Conservation (phyloP, 108 stramenopile genomes). For the Licmophora abbreviata region DNA sequence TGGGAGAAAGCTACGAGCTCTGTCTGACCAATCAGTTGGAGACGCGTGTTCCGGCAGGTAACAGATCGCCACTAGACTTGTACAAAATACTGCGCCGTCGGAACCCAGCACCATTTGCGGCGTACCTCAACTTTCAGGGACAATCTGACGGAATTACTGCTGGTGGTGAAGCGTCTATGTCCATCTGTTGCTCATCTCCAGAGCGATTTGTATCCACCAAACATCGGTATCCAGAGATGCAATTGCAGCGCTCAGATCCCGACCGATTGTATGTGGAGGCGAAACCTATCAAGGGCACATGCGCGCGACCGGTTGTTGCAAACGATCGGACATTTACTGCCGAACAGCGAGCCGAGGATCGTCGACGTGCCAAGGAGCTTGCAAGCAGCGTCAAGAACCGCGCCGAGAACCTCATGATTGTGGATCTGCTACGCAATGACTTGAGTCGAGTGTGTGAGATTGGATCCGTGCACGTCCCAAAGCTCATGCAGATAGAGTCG, state of each 20-base stretch:
- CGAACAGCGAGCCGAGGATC: too few relatives aligned
- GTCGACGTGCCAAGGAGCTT: constrained; percentile 42
- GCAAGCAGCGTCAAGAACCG: constrained; percentile 64
- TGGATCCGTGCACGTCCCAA: constrained; percentile 87
- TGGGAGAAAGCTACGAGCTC: constrained; percentile 89
- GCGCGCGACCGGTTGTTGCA: constrained; percentile 48
- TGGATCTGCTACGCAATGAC: constrained; percentile 94
- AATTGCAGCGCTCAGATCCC: background rate
- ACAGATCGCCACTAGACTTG: constrained; percentile 40
- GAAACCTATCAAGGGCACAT: constrained; percentile 97
- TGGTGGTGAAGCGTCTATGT: constrained; percentile 20
- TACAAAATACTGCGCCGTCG: constrained; percentile 63
- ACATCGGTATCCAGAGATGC: constrained; percentile 7
- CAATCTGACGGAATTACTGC: constrained; percentile 1
- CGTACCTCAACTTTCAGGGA: constrained; percentile 48
- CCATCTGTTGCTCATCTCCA: constrained; percentile 92
- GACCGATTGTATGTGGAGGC: constrained; percentile 66
- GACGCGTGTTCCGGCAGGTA: constrained; percentile 13
- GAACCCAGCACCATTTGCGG: constrained; percentile 93
- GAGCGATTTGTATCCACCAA: constrained; percentile 87
- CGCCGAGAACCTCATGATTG: constrained; percentile 98
- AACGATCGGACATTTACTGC: too few relatives aligned
- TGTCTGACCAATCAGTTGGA: constrained; percentile 87
- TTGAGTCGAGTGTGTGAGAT: constrained; percentile 82
- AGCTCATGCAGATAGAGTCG: constrained; percentile 90